These are phyloP conservation scores for Kurtzmaniella natalensis DNA, from an alignment of 1,139 yeast species.

Conservation along the genomic window DNA sequence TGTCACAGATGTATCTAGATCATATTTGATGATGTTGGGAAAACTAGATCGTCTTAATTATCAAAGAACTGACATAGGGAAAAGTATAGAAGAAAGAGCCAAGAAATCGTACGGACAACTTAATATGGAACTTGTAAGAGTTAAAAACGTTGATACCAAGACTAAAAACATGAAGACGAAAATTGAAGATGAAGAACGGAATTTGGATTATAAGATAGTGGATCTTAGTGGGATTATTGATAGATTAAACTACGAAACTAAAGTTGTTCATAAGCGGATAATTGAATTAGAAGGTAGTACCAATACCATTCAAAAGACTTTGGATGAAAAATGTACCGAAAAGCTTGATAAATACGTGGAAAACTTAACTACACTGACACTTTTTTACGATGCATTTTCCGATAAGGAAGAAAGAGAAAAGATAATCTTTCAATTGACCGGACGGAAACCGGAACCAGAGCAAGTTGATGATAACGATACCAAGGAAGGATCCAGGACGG, in stretches of 20 bases:
- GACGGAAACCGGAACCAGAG: conserved; percentile 15
- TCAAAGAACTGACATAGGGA: not conserved
- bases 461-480: conserved; percentile 3
- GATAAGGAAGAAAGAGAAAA: conserved; percentile 26
- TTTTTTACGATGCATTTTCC: conserved; percentile 29
- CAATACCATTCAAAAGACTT: conserved; percentile 40
- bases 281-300: conserved; percentile 75
- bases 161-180: conserved; percentile 27
- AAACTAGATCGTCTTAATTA: conserved; percentile 10
- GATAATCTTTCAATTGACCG: conserved; percentile 24
- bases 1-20: conserved; percentile 21
- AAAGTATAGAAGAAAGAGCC: conserved; percentile 12
- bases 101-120: conserved; percentile 23
- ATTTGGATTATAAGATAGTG: conserved; percentile 46
- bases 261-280: conserved; percentile 67
- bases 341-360: conserved; percentile 28
- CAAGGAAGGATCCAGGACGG: conserved; percentile 10
- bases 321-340: conserved; percentile 24
- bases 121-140: conserved; percentile 28
- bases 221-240: conserved; percentile 72
- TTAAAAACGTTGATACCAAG: conserved; percentile 25
- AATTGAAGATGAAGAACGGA: conserved; percentile 29
- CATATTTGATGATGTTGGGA: conserved; percentile 21
- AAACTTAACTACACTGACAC: conserved; percentile 33
- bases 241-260: conserved; percentile 72